phyloP scores from a whole-genome alignment of 2,329 filamentous ascomycete genomes.

The Myrmaecium sp. region DNA sequence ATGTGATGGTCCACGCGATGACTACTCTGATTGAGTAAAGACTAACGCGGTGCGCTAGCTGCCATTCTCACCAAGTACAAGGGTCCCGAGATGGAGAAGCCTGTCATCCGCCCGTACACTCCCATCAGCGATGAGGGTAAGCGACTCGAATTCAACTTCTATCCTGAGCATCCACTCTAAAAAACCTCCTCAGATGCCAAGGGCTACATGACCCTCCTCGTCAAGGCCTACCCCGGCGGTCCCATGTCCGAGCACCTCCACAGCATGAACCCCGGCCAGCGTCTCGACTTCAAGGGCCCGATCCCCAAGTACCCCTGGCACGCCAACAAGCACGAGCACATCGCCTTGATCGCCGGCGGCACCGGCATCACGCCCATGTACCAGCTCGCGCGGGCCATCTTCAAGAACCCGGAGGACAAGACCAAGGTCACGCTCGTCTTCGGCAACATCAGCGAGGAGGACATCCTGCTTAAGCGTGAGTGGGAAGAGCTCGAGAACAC shows the following conservation, averaged over 20 bases:
- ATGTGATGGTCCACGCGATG: slow-evolving; percentile 9
- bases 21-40: background rate
- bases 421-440: slow-evolving; percentile 95
- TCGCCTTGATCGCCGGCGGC: slow-evolving; percentile 77
- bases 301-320: slow-evolving; percentile 86
- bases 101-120: slow-evolving; percentile 82
- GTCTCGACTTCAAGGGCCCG: slow-evolving; percentile 83
- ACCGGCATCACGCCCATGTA: slow-evolving; percentile 98
- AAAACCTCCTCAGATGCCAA: slow-evolving; percentile 37
- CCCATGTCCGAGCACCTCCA: slow-evolving; percentile 87
- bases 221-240: slow-evolving; percentile 83
- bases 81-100: slow-evolving; percentile 65
- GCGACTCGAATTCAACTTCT: slow-evolving; percentile 9
- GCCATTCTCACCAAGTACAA: slow-evolving; percentile 88
- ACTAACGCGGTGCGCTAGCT: slow-evolving; percentile 21
- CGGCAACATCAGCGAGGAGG: slow-evolving; percentile 75
- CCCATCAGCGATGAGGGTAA: slow-evolving; percentile 71
- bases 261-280: slow-evolving; percentile 63
- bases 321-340: slow-evolving; percentile 83
- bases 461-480: slow-evolving; percentile 82
- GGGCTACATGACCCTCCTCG: slow-evolving; percentile 72
- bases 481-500: slow-evolving; percentile 79
- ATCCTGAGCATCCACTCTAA: background rate
- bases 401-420: slow-evolving; percentile 91
- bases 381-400: slow-evolving; percentile 80